Evolutionary conservation across 352 stramenopile species (phyloP).

Genomic region (Globisporangium irregulare): DNA sequence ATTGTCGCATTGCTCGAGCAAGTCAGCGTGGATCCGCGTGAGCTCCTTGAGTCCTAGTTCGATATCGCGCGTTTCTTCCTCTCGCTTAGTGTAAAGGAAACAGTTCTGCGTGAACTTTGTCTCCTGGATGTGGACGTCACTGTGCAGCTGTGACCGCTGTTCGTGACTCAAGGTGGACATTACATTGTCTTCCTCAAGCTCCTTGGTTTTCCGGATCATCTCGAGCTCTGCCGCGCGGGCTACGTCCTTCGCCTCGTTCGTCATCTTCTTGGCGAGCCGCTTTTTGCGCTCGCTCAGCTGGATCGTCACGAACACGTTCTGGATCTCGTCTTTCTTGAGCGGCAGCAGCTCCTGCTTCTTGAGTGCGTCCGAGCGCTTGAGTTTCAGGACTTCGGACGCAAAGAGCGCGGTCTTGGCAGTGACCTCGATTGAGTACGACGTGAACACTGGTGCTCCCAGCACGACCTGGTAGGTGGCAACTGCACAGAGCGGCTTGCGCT

Average conservation of each 20-base stretch:
- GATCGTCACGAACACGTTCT: slow-evolving; percentile 69
- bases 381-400: slow-evolving; percentile 42
- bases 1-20: slow-evolving; percentile 52
- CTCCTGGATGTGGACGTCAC: slow-evolving; percentile 33
- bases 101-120: slow-evolving; percentile 56
- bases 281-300: slow-evolving; percentile 72
- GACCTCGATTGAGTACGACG: slow-evolving; percentile 66
- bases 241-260: slow-evolving; percentile 43
- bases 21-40: slow-evolving; percentile 58
- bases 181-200: slow-evolving; percentile 49
- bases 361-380: slow-evolving; percentile 48
- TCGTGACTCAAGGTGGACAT: slow-evolving; percentile 33
- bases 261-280: slow-evolving; percentile 42
- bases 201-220: slow-evolving; percentile 40
- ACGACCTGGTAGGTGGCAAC: slow-evolving; percentile 72
- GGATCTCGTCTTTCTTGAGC: slow-evolving; percentile 49
- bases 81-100: slow-evolving; percentile 67
- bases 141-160: slow-evolving; percentile 39
- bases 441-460: slow-evolving; percentile 63
- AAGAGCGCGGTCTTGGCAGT: slow-evolving; percentile 41
- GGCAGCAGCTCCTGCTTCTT: slow-evolving; percentile 70
- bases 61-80: slow-evolving; percentile 71
- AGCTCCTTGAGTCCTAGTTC: slow-evolving; percentile 61
- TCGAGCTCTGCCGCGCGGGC: slow-evolving; percentile 46
- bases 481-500: slow-evolving; percentile 41